Base-by-base conservation (phyloP, 1,284 basidiomycete species). In the Ganoderma meredithae region DNA sequence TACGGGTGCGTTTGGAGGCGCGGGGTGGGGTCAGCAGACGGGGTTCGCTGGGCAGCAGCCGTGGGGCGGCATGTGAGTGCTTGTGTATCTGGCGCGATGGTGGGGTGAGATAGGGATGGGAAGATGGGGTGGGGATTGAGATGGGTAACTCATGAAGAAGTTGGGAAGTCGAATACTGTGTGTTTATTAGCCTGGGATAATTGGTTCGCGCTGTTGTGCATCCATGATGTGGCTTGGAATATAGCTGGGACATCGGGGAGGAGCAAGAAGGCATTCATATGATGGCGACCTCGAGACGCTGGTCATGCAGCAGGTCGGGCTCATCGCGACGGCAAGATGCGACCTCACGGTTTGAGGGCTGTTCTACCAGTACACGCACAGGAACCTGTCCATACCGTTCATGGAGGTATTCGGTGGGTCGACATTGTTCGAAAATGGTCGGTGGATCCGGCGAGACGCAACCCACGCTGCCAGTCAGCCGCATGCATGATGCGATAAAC, bases 1-100 rank as follows among this genome's bases (percentile, higher is more conserved):
- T 13, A 76, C 52, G 9, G 52, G 52, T 13, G 76, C 77, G 62
- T 81, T 79, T 65, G 78, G 77, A 3, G 76, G 75, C 39, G 78
- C 76, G 74, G 63, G 49, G 9, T 53, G 62, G 72, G 61, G 68
- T 63, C 73, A 69, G 61, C 72, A 69, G 65, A 53, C 55, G 40
- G 70, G 67, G 2, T 72, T 65, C 47, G 41, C 66, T 7, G 41
- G 73, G 67, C 59, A 60, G 40, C 75, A 74, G 67, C 72, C 71
- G 62, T 71, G 73, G 72, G 69, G 66, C 4, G 69, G 74, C 9
- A 73, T 72, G 71, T 72, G 65, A 72, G 36, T 6, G 43, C 10
- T 25, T 27, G 47, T 13, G 9, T 15, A 17, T 47, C 44, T 47
- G 17, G 19, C 7, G 49, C 31, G 47, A 25, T 25, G 47, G 27